phyloP scores from a whole-genome alignment of 1,139 yeast species.

The Magnusiomyces paraingens region DNA sequence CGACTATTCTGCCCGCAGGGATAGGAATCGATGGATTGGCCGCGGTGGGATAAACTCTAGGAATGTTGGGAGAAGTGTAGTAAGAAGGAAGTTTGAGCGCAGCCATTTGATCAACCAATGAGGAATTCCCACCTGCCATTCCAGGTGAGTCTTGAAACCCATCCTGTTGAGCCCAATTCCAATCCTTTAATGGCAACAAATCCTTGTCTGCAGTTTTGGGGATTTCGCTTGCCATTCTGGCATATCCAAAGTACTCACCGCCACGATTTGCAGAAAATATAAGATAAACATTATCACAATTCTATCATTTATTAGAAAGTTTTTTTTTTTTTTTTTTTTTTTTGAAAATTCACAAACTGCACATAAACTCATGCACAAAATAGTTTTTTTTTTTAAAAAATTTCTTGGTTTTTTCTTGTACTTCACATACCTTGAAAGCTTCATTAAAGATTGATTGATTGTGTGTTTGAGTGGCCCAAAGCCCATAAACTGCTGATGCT shows the following conservation, averaged over 20 bases:
- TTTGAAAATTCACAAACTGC: too few species aligned
- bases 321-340: too few species aligned
- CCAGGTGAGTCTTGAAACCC: neutral
- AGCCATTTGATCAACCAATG: neutral
- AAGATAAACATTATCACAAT: slow-evolving; percentile 33
- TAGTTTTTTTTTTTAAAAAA: too few species aligned
- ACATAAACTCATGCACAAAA: too few species aligned
- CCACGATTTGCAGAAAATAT: slow-evolving; percentile 38
- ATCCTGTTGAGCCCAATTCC: slow-evolving; percentile 4
- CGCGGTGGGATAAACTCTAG: slow-evolving; percentile 21
- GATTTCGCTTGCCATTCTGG: slow-evolving; percentile 32
- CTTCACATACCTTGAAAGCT: slow-evolving; percentile 27
- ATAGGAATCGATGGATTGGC: slow-evolving; percentile 23
- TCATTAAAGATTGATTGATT: slow-evolving; percentile 33
- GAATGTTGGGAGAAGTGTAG: slow-evolving; percentile 7
- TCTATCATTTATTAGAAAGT: slow-evolving; percentile 1
- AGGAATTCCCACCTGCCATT: neutral
- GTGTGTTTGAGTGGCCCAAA: slow-evolving; percentile 39
- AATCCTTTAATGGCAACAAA: neutral
- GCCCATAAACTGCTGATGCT: slow-evolving; percentile 30
- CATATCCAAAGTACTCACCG: slow-evolving; percentile 37
- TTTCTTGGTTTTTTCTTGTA: neutral
- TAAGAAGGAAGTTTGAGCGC: neutral
- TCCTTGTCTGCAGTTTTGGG: slow-evolving; percentile 13
- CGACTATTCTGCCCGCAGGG: slow-evolving; percentile 37